These are phyloP conservation scores for Penicillium coprophilum DNA, from an alignment of 495 filamentous ascomycete genomes.

Conservation along the genomic window DNA sequence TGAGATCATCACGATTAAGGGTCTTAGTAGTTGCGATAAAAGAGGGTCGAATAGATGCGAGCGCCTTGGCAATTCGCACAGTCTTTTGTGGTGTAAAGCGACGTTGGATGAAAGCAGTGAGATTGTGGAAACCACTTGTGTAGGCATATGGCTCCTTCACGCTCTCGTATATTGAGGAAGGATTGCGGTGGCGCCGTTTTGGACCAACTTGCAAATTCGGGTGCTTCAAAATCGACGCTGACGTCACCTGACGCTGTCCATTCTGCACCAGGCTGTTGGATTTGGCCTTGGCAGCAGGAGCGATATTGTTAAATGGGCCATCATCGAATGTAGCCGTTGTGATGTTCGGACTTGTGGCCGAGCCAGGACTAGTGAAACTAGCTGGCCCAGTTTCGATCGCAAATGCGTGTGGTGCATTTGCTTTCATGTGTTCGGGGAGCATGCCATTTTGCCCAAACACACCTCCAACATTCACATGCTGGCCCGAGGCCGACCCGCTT, in stretches of 20 bases:
- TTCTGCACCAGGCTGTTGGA: slow-evolving; percentile 39
- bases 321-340: slow-evolving; percentile 41
- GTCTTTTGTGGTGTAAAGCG: slow-evolving; percentile 70
- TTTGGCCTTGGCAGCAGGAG: slow-evolving; percentile 30
- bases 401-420: slow-evolving; percentile 62
- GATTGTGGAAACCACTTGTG: slow-evolving; percentile 81
- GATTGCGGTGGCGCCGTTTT: slow-evolving; percentile 63
- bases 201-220: slow-evolving; percentile 51
- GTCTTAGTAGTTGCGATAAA: slow-evolving; percentile 87
- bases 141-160: slow-evolving; percentile 91
- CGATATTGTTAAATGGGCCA: slow-evolving; percentile 27
- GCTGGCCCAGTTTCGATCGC: slow-evolving; percentile 67
- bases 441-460: slow-evolving; percentile 46
- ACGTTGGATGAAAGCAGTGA: slow-evolving; percentile 76
- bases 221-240: slow-evolving; percentile 44
- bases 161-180: slow-evolving; percentile 80
- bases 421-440: slow-evolving; percentile 46
- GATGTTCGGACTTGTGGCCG: slow-evolving; percentile 50
- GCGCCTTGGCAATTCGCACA: slow-evolving; percentile 76
- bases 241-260: slow-evolving; percentile 41
- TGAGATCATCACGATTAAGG: slow-evolving; percentile 78
- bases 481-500: slow-evolving; percentile 38
- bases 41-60: slow-evolving; percentile 85
- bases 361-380: slow-evolving; percentile 61
- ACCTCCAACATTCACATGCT: slow-evolving; percentile 43